Base-by-base conservation (phyloP, 495 filamentous ascomycete species). In the Penicillium bialowiezense region DNA sequence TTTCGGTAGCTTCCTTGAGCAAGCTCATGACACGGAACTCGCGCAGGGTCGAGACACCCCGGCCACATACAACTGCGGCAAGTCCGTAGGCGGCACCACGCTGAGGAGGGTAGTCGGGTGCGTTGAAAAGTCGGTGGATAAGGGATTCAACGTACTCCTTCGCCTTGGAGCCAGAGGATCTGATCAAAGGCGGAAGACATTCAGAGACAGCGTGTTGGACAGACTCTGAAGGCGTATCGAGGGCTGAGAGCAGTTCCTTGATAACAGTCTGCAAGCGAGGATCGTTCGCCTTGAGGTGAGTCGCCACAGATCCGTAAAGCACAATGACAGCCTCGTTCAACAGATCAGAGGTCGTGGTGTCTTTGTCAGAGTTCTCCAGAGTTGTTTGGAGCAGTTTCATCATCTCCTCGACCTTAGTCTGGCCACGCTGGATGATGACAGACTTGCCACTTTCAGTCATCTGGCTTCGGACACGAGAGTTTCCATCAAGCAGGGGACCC, bases 281-380 rank as follows among this genome's bases (percentile, higher is more conserved):
- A 62, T 98, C 93, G 6, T 90, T 89, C 2, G 83, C 71, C 51
- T 86, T 84, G 34, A 98, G 73, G 74, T 98, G 93, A 21, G 88
- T 79, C 10, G 90, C 93, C 12, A 98, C 70, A 26, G 93, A 90
- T 58, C 93, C 93, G 58, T 97, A 98, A 51, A 98, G 85, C 47
- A 98, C 91, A 52, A 98, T 90, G 20, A 98, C 90, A 3, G 93
- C 93, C 70, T 98, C 93, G 58, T 96, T 96, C 54, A 97, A 87
- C 34, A 85, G 77, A 58, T 98, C 93, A 7, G 84, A 84, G 19
- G 81, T 81, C 54, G 88, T 81, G 3, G 86, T 87, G 14, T 82
- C 84, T 54, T 87, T 86, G 64, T 92, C 87, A 0, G 90, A 88
- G 7, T 81, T 83, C 57, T 90, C 90, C 3, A 98, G 77, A 0